These are phyloP conservation scores for Parsonsia alboflavescens DNA, from an alignment of 257 asterid genomes.

Conservation along the genomic window DNA sequence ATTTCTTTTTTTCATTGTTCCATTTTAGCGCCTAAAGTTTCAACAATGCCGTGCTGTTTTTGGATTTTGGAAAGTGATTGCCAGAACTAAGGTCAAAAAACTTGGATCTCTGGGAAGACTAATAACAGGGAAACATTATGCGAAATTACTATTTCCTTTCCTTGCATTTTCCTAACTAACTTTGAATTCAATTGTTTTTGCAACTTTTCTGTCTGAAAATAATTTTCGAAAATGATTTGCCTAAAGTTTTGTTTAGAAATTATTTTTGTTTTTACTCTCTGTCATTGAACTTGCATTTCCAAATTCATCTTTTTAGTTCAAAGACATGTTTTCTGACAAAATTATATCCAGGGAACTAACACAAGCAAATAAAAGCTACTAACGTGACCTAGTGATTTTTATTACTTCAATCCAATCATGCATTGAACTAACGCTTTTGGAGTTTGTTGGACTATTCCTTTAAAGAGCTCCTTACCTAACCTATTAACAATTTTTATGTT, in stretches of 20 bases:
- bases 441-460: no score
- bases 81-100: no score
- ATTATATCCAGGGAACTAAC: neutral
- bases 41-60: neutral
- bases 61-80: neutral
- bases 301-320: neutral
- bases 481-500: neutral
- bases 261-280: neutral
- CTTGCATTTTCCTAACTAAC: neutral
- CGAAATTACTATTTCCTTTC: neutral
- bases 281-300: neutral
- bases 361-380: neutral
- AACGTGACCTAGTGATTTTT: neutral
- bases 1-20: neutral
- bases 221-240: neutral
- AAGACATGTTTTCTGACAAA: neutral
- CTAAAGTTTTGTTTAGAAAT: neutral
- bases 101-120: neutral
- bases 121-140: neutral
- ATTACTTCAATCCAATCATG: neutral
- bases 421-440: no score
- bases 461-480: neutral
- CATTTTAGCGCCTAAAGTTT: neutral
- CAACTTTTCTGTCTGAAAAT: neutral
- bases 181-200: neutral